phyloP scores from a whole-genome alignment of 768 basidiomycete species.

The Trametes coccinea region DNA sequence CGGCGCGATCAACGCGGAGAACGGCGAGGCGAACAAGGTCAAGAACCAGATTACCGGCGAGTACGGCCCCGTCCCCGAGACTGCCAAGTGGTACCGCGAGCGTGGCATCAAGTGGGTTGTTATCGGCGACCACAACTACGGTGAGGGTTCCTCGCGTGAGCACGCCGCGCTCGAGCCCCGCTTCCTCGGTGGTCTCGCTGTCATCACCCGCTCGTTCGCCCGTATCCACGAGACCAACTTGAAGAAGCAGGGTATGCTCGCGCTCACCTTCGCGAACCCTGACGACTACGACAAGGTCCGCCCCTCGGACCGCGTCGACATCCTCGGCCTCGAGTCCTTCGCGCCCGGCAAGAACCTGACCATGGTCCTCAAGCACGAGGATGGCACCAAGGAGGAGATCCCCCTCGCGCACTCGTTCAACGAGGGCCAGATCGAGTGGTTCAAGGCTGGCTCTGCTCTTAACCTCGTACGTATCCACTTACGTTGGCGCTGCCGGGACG shows the following conservation, averaged over 20 bases:
- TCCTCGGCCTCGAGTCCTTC: conserved; percentile 86
- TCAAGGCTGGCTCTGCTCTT: conserved; percentile 95
- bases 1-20: conserved; percentile 95
- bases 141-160: conserved; percentile 97
- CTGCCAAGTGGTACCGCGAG: conserved; percentile 87
- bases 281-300: conserved; percentile 93
- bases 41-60: conserved; percentile 89
- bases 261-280: conserved; percentile 87
- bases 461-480: conserved; percentile 62
- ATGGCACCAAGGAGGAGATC: conserved; percentile 78
- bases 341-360: conserved; percentile 91
- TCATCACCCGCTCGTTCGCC: conserved; percentile 95
- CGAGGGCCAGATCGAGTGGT: conserved; percentile 96
- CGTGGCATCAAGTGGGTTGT: conserved; percentile 95
- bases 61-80: conserved; percentile 82
- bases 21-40: conserved; percentile 94
- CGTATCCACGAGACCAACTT: conserved; percentile 98
- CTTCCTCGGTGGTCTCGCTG: conserved; percentile 91
- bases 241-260: conserved; percentile 99
- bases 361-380: conserved; percentile 76
- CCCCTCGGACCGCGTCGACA: conserved; percentile 86
- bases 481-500: background rate
- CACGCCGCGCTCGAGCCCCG: conserved; percentile 96
- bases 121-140: conserved; percentile 94
- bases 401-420: conserved; percentile 92